Evolutionary conservation across 108 stramenopile species (phyloP).

Genomic region (Conticribra guillardii): DNA sequence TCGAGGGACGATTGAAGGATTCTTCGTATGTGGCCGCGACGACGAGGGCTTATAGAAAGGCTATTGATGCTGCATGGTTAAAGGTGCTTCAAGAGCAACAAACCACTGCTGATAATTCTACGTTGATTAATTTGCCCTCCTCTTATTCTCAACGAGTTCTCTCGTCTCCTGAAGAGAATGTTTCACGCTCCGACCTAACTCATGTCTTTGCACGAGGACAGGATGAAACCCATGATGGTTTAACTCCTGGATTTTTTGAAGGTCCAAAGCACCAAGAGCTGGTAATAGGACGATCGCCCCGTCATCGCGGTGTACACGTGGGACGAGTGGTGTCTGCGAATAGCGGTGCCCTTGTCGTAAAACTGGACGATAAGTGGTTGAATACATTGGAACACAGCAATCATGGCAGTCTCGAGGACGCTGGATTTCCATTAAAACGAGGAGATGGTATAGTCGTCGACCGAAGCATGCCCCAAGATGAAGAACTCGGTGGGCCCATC

Average conservation of each 20-base stretch:
- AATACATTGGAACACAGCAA: not conserved
- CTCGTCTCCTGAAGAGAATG: constrained; percentile 49
- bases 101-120: too few species aligned
- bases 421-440: constrained; percentile 42
- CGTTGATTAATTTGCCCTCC: too few species aligned
- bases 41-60: constrained; percentile 77
- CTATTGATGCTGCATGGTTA: constrained; percentile 75
- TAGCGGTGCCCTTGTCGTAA: constrained; percentile 44
- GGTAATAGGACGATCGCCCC: constrained; percentile 72
- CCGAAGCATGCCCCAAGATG: constrained; percentile 67
- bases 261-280: constrained; percentile 70
- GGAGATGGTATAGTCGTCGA: constrained; percentile 86
- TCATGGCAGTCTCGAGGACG: not conserved
- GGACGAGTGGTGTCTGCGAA: constrained; percentile 58
- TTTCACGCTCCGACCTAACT: constrained; percentile 56
- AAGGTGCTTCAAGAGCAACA: constrained; percentile 50
- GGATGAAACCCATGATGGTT: constrained; percentile 67
- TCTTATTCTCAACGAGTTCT: constrained; percentile 25
- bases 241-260: constrained; percentile 78
- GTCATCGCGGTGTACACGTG: constrained; percentile 73
- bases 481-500: constrained; percentile 69
- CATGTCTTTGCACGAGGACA: constrained; percentile 82
- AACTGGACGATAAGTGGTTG: constrained; percentile 31
- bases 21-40: constrained; percentile 78
- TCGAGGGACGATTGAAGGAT: constrained; percentile 85